Percentiles rank a stretch among this genome's conserved stretches.
Evolutionary conservation across 345 rosid species (phyloP).

Genomic region (Passiflora organensis): DNA sequence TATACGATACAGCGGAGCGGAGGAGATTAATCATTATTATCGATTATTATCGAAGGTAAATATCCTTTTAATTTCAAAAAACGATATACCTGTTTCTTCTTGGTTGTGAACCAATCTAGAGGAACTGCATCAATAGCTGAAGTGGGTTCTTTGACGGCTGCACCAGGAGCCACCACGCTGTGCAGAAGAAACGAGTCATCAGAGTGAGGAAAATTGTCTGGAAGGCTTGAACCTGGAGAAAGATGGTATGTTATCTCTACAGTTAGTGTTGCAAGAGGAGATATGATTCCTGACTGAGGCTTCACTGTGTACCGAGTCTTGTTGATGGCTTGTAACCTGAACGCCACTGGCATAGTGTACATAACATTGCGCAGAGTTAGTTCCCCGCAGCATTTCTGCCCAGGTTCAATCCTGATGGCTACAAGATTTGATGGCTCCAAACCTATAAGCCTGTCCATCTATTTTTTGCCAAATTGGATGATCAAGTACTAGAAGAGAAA

Average conservation of each 20-base stretch:
- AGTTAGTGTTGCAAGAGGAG: slow-evolving; percentile 37
- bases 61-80: no score
- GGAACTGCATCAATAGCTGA: slow-evolving; percentile 44
- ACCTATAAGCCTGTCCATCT: slow-evolving; percentile 57
- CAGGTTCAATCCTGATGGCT: slow-evolving; percentile 42
- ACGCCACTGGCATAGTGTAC: slow-evolving; percentile 70
- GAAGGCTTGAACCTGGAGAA: slow-evolving; percentile 28
- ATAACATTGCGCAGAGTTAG: slow-evolving; percentile 60
- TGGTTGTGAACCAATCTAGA: slow-evolving; percentile 52
- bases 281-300: slow-evolving; percentile 55
- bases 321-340: slow-evolving; percentile 45
- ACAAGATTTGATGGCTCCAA: slow-evolving; percentile 54
- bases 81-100: slow-evolving; percentile 68
- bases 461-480: neutral
- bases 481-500: neutral
- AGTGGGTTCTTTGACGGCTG: slow-evolving; percentile 32
- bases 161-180: slow-evolving; percentile 63
- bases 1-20: no score
- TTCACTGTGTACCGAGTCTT: slow-evolving; percentile 37
- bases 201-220: slow-evolving; percentile 35
- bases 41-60: no score
- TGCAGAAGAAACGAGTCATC: slow-evolving; percentile 52
- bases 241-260: slow-evolving; percentile 44
- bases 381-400: slow-evolving; percentile 46
- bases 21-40: no score